Evolutionary conservation across 306 rosid genomes (phyloP).

Genomic region (Begonia loranthoides): DNA sequence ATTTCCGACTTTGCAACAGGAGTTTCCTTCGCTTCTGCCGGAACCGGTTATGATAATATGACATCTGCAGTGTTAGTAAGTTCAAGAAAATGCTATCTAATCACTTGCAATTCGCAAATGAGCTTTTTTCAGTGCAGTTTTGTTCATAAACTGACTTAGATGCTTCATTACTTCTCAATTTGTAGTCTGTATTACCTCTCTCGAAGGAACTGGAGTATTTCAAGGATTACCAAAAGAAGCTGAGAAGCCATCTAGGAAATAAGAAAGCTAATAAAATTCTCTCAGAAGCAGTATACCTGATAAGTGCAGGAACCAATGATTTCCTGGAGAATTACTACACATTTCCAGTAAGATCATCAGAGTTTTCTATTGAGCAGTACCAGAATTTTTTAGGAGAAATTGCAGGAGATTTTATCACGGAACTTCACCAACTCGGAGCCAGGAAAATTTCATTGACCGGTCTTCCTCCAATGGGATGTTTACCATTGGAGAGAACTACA

Average conservation of each 20-base stretch:
- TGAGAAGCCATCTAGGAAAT: slow-evolving; percentile 28
- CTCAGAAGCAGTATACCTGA: slow-evolving; percentile 31
- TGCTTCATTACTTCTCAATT: neutral
- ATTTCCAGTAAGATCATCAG: slow-evolving; percentile 18
- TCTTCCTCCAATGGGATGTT: slow-evolving; percentile 56
- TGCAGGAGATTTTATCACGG: slow-evolving; percentile 21
- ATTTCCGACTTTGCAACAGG: slow-evolving; percentile 35
- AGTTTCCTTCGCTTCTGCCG: slow-evolving; percentile 60
- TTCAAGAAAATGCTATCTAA: neutral
- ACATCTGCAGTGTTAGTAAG: slow-evolving; percentile 46
- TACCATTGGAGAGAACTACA: slow-evolving; percentile 42
- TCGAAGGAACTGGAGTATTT: slow-evolving; percentile 49
- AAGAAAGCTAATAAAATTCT: slow-evolving; percentile 24
- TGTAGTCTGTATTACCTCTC: slow-evolving; percentile 48
- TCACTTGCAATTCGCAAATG: neutral
- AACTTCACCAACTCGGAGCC: slow-evolving; percentile 28
- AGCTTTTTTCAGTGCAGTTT: neutral
- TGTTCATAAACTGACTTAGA: neutral
- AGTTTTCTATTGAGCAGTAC: slow-evolving; percentile 35
- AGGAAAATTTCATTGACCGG: slow-evolving; percentile 31
- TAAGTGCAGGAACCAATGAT: slow-evolving; percentile 51
- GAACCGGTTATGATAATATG: slow-evolving; percentile 48
- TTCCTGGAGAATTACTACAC: slow-evolving; percentile 38
- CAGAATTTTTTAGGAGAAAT: slow-evolving; percentile 23
- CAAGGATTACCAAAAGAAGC: slow-evolving; percentile 31